Base-by-base conservation (phyloP, 2,329 filamentous ascomycete genomes). In the Alternaria viburni region DNA sequence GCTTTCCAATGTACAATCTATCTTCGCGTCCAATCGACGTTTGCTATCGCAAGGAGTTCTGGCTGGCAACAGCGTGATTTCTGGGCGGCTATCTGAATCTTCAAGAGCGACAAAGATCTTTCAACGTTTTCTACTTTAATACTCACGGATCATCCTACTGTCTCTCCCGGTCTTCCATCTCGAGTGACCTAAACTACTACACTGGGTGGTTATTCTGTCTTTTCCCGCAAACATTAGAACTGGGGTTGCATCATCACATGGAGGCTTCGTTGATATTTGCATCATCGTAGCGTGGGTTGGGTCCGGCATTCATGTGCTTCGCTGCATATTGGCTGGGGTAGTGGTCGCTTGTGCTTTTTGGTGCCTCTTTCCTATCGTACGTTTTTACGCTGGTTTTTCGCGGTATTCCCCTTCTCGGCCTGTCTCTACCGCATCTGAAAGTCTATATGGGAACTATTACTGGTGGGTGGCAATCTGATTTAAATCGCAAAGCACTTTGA, bases 321-420 rank as follows among this genome's bases (percentile, higher is more conserved):
- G 54, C 25, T 70, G 71, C 68, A 68, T 66, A 45, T 55, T 59
- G 62, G 69, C 69, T 72, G 64, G 65, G 55, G 59, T 62, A 45
- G 71, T 71, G 71, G 71, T 69, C 62, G 68, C 65, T 70, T 67
- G 69, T 72, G 69, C 64, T 68, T 64, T 71, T 66, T 64, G 56
- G 54, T 57, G 58, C 56, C 62, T 54, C 41, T 59, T 66, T 36
- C 57, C 47, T 51, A 56, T 52, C 46, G 62, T 52, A 64, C 55
- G 47, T 60, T 59, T 62, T 62, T 61, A 57, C 64, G 49, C 60
- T 69, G 60, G 58, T 64, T 61, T 69, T 62, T 60, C 61, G 65
- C 59, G 50, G 47, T 54, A 55, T 52, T 57, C 44, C 58, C 44
- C 47, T 61, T 64, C 58, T 57, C 61, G 45, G 61, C 46, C 62